These are phyloP conservation scores for Diaporthe sp. DNA, from an alignment of 2,329 filamentous ascomycete species.

Conservation along the genomic window DNA sequence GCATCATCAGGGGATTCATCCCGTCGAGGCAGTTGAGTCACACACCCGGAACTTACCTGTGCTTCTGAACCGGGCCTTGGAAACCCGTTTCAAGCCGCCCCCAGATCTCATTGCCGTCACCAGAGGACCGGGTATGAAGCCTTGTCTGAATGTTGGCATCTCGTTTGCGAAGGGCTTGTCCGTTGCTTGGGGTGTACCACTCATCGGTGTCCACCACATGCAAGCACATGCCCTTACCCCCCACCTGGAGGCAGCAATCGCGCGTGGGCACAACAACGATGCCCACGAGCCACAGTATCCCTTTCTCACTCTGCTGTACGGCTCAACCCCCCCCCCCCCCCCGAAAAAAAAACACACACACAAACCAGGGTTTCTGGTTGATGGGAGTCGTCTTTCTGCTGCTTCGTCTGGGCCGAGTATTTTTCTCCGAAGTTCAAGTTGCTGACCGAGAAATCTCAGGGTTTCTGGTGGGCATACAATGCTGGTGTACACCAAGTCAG, in stretches of 20 bases:
- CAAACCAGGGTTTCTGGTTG: no score
- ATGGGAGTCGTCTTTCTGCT: background rate
- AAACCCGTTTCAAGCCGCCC: background rate
- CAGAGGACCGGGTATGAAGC: constrained; percentile 89
- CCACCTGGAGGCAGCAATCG: constrained; percentile 74
- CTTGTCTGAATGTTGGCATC: constrained; percentile 83
- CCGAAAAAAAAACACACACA: no score
- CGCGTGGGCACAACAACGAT: constrained; percentile 36
- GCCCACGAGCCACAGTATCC: constrained; percentile 71
- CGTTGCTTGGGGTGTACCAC: constrained; percentile 84
- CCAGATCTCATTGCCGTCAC: constrained; percentile 93
- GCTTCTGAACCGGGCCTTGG: constrained; percentile 76
- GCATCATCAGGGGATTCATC: constrained; percentile 83
- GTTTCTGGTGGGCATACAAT: constrained; percentile 65
- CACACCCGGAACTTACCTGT: constrained; percentile 80
- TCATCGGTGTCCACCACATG: constrained; percentile 96
- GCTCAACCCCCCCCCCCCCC: background rate
- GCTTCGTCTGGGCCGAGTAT: background rate
- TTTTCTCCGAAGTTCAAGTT: background rate
- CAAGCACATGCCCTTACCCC: constrained; percentile 95
- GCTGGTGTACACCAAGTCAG: constrained; percentile 79
- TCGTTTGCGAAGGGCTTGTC: constrained; percentile 90
- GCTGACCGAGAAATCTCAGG: background rate
- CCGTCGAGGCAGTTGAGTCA: constrained; percentile 79
- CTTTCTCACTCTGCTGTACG: constrained; percentile 82